Evolutionary conservation across 805 yeast species (phyloP).

Genomic region (Pichia californica): DNA sequence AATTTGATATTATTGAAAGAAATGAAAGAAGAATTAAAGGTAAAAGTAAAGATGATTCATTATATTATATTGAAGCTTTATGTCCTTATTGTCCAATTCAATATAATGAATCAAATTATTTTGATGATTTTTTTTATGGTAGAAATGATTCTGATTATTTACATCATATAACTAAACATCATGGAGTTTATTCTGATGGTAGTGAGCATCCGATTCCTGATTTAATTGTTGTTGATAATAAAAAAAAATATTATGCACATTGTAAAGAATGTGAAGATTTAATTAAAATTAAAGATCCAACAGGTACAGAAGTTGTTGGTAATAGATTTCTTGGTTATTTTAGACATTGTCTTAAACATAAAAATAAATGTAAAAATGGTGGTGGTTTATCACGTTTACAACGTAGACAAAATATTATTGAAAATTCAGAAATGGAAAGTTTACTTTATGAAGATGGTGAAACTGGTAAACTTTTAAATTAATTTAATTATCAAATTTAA

Average conservation of each 20-base stretch:
- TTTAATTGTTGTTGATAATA: conserved; percentile 15
- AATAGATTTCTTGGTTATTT: conserved; percentile 23
- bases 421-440: background rate
- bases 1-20: background rate
- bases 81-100: conserved; percentile 24
- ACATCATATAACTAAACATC: conserved; percentile 30
- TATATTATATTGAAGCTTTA: conserved; percentile 21
- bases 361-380: conserved; percentile 18
- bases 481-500: no score
- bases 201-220: conserved; percentile 21
- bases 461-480: no score
- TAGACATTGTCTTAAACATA: conserved; percentile 26
- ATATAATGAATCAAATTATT: background rate
- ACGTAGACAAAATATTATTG: background rate
- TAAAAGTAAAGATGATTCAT: conserved; percentile 11
- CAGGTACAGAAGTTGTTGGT: background rate
- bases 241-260: conserved; percentile 17
- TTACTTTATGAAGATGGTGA: background rate
- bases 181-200: conserved; percentile 28
- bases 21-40: background rate
- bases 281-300: conserved; percentile 17
- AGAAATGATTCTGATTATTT: conserved; percentile 26
- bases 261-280: conserved; percentile 20
- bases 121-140: conserved; percentile 20
- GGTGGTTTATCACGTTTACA: background rate